Base-by-base conservation (phyloP, 2,329 filamentous ascomycete genomes). In the Xylariaceae sp. region DNA sequence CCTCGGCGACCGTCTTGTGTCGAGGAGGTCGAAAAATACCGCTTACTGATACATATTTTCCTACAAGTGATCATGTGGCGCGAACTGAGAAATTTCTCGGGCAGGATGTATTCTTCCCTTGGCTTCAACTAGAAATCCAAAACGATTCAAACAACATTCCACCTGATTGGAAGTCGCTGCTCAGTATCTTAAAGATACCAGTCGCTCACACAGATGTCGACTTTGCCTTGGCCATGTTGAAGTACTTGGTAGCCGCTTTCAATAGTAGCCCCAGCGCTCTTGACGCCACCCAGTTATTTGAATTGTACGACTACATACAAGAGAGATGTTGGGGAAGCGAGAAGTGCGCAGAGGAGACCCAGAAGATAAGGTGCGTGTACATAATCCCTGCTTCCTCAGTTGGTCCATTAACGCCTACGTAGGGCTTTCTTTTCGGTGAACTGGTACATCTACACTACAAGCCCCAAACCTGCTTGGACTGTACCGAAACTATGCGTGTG, bases 241-340 rank as follows among this genome's bases (percentile, higher is more conserved):
- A 32, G 13, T 57, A 50, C 27, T 52, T 41, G 4, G 8, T 49
- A 16, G 29, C 15, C 15, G 18, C 8, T 3, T 37, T 42, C 7
- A 10, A 23, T 46, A 24, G 13, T 9, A 16, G 16, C 6, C 16
- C n/a, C 11, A 21, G 13, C 26, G 23, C 26, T n/a, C 16, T 8
- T 3, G 44, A 45, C 13, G 41, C 18, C 27, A 23, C 11, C 6
- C 46, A 49, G 30, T 32, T 64, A 9, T 62, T 58, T 27, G 37
- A 41, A 13, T 36, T 64, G 20, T 64, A 64, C 23, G 15, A 52
- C 9, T 42, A 61, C 20, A 60, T 64, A 30, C 51, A 63, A n/a
- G 36, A 24, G 16, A 54, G 23, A 37, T 57, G 23, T 23, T 29
- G 33, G 35, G 49, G 18, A 13, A 30, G 29, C 9, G 18, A 27